phyloP scores from a whole-genome alignment of 495 filamentous ascomycete genomes.

The Annulohypoxylon moriforme region DNA sequence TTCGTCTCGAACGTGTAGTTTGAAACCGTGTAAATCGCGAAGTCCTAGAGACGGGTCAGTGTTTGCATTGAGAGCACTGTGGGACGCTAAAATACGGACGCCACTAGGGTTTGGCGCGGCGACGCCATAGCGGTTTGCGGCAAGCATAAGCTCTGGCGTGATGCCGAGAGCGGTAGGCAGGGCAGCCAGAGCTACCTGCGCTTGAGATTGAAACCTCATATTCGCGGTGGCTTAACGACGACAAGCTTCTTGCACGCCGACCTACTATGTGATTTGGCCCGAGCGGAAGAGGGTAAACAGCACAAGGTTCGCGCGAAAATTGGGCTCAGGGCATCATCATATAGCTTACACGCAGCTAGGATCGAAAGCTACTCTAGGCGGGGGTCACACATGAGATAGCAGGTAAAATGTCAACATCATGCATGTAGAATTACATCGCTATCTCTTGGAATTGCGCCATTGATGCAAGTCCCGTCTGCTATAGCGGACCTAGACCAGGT shows the following conservation, averaged over 20 bases:
- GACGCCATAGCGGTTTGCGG: constrained; percentile 47
- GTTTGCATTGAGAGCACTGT: not conserved
- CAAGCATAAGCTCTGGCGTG: constrained; percentile 47
- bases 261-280: constrained; percentile 14
- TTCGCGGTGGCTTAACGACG: constrained; percentile 29
- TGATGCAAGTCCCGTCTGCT: constrained; percentile 18
- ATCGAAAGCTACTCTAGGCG: constrained; percentile 5
- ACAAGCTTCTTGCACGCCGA: constrained; percentile 26
- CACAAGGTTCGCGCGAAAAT: constrained; percentile 8
- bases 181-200: constrained; percentile 41
- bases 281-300: constrained; percentile 18
- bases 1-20: constrained; percentile 78
- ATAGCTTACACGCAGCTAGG: constrained; percentile 1
- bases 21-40: constrained; percentile 54
- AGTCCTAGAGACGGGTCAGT: constrained; percentile 33
- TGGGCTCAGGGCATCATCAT: constrained; percentile 24
- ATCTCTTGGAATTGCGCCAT: constrained; percentile 40
- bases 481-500: constrained; percentile 28
- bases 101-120: constrained; percentile 48
- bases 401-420: constrained; percentile 40
- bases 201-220: constrained; percentile 47
- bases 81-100: constrained; percentile 41
- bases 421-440: constrained; percentile 40
- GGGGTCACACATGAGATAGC: constrained; percentile 26
- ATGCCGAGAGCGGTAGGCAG: constrained; percentile 46